phyloP scores from a whole-genome alignment of 116 monocot species.

The Phalaenopsis hybrid region DNA sequence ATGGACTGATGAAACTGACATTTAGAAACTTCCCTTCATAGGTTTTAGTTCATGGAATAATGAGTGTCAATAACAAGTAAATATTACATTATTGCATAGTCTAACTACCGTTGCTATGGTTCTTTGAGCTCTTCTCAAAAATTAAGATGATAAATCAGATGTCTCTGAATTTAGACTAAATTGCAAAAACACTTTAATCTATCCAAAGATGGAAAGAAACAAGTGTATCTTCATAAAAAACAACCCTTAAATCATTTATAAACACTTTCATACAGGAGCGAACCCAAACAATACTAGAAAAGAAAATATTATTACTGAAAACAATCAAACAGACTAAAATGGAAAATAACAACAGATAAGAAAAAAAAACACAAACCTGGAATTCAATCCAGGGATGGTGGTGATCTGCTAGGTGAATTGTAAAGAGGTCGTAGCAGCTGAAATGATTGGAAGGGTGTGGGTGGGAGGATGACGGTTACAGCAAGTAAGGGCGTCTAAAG shows the following conservation, averaged over 20 bases:
- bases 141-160: background rate
- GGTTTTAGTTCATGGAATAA: background rate
- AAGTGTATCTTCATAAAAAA: background rate
- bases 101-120: background rate
- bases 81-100: background rate
- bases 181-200: background rate
- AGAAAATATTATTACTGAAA: no score
- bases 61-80: background rate
- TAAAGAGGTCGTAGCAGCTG: no score
- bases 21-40: background rate
- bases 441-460: no score
- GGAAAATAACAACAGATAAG: no score
- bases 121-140: background rate
- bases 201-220: background rate
- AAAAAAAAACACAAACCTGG: no score
- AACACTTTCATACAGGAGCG: background rate
- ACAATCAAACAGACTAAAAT: no score
- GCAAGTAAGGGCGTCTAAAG: no score
- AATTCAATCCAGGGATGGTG: no score
- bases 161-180: background rate
- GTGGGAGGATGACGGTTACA: no score
- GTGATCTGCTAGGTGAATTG: no score
- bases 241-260: background rate
- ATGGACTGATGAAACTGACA: background rate
- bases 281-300: no score